Base-by-base conservation (phyloP, 2,329 filamentous ascomycete genomes). In the Alternaria brassicae region DNA sequence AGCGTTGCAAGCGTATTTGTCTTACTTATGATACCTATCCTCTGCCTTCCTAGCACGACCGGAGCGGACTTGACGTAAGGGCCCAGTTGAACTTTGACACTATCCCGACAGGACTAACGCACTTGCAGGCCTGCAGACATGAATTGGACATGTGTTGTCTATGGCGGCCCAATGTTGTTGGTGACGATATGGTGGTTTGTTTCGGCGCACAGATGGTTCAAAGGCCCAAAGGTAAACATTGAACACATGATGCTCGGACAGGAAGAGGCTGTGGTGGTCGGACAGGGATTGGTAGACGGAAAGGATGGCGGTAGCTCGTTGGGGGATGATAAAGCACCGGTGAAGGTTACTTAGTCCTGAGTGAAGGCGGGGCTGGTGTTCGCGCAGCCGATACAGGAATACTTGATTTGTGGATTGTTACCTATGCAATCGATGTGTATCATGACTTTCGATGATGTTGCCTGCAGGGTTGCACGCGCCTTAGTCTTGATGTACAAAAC, bases 111-210 rank as follows among this genome's bases (percentile, higher is more conserved):
- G 3, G 12, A 39, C 62, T 73, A 62, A 72, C 52, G n/a, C 6
- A 37, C 21, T n/a, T n/a, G 47, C 56, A 81, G 79, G 3, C 72
- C 74, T 2, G 72, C 80, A 15, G 69, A 78, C 6, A 90, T 91
- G 88, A 91, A 91, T 70, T 91, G 88, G 86, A 90, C 88, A 2
- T 85, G 81, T 63, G 78, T 90, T 23, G 87, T 89, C 8, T 90
- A 88, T 75, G 88, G 87, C 5, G 87, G 79, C 3, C 85, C 86
- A 0, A 90, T 90, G 87, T 58, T 86, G 4, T 71, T 82, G 3
- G 81, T 87, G 4, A 77, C 82, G 3, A 74, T 88, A 13, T 91
- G 88, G 86, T 91, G 87, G 81, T 77, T 85, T 39, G 77, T 90
- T 4, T 83, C 84, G 65, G 88, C 88, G 9, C 81, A 81, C 48